These are phyloP conservation scores for Aspergillus sp. DNA, from an alignment of 2,329 filamentous ascomycete species.

Conservation along the genomic window DNA sequence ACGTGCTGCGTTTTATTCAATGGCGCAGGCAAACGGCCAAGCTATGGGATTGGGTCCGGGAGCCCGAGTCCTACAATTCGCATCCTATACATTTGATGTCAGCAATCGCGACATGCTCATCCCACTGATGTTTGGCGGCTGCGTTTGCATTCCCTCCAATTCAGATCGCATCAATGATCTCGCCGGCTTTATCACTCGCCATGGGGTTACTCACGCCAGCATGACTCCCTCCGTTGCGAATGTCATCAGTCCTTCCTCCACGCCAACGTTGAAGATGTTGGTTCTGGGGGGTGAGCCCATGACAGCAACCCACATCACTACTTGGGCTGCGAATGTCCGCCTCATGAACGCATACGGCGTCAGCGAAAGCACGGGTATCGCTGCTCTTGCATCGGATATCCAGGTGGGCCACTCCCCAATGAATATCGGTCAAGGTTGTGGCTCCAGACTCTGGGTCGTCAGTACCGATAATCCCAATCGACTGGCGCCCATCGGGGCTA, in stretches of 20 bases:
- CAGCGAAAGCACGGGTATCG: not conserved
- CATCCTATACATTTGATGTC: slow-evolving; percentile 33
- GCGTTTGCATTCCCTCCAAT: slow-evolving; percentile 38
- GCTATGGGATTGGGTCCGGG: not conserved
- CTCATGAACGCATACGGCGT: not conserved
- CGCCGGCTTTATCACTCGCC: slow-evolving; percentile 3
- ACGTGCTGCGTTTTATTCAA: slow-evolving; percentile 15
- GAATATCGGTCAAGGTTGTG: slow-evolving; percentile 30
- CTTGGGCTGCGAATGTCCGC: not conserved
- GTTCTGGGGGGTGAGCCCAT: not conserved
- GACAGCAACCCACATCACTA: too few relatives aligned
- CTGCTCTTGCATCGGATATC: not conserved
- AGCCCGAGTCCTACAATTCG: slow-evolving; percentile 25
- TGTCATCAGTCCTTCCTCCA: slow-evolving; percentile 14
- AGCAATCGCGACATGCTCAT: slow-evolving; percentile 24
- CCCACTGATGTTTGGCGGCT: slow-evolving; percentile 35
- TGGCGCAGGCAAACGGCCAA: not conserved
- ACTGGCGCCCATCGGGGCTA: slow-evolving; percentile 36
- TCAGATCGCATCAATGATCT: slow-evolving; percentile 34
- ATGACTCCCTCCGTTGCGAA: slow-evolving; percentile 49
- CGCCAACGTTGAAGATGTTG: slow-evolving; percentile 22
- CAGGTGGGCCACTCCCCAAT: not conserved
- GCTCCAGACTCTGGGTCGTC: slow-evolving; percentile 33
- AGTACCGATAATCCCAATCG: slow-evolving; percentile 30
- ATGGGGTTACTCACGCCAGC: slow-evolving; percentile 39